Evolutionary conservation across 1,284 basidiomycete species (phyloP), one percentile per base, ranked within the genome.

Genomic region (Rhodotorula sp.): DNA sequence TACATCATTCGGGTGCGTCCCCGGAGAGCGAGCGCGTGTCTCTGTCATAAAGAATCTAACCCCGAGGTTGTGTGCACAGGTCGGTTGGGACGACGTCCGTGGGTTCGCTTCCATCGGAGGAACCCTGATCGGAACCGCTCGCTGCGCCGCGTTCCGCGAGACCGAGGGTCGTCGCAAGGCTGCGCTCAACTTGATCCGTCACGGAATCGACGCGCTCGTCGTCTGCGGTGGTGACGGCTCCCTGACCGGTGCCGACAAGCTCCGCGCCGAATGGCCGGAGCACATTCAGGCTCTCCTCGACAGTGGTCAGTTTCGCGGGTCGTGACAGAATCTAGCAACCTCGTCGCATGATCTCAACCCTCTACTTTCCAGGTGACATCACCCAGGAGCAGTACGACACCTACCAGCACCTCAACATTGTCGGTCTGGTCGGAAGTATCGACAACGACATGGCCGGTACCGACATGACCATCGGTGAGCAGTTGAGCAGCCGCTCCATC

Each of bases 401-500:
- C 15, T 90, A 95, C 79, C 84, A 87, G 12, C 91, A 97, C 78
- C 89, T 99, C 76, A 92, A 89, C 82, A 97, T 99, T 78, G 95
- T 95, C 76, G 95, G 97, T 56, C 88, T 99, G 38, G 95, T 99
- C 64, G 95, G 95, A 57, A 95, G 93, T 7, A 98, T 99, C 81
- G 95, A 99, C 84, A 99, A 99, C 80, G 97, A 99, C 81, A 97
- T 99, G 93, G 90, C 92, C 31, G 86, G 97, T 86, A 98, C 95
- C 43, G 95, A 98, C 82, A 83, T 97, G 77, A 99, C 97, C 10
- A 98, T 99, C 78, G 97, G 76, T 74, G 8, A 14, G 73, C 66
- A 59, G 16, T 59, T 26, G 12, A 7, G 45, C 8, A 21, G 12
- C 12, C 26, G 19, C 28, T 52, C 5, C 54, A 28, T 28, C 14